Evolutionary conservation across 306 rosid genomes (phyloP).

Genomic region (Heteromeles arbutifolia): DNA sequence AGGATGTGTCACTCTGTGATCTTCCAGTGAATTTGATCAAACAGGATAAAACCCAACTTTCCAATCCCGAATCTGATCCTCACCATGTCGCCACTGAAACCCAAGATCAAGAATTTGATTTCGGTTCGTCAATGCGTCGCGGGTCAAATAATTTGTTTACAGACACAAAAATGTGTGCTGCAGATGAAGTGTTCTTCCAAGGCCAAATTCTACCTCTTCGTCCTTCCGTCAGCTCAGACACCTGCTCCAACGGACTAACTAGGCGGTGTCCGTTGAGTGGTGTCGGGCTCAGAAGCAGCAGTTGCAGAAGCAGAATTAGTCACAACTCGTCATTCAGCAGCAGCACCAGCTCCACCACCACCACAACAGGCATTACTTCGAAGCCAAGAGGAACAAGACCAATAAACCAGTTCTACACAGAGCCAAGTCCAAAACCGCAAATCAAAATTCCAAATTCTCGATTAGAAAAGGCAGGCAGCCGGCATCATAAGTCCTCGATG

Average conservation of each 20-base stretch:
- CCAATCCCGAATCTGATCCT: not conserved
- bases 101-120: constrained; percentile 55
- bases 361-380: constrained; percentile 10
- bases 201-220: constrained; percentile 76
- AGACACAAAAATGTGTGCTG: constrained; percentile 57
- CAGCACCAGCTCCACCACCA: constrained; percentile 30
- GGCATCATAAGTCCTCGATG: constrained; percentile 43
- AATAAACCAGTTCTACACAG: constrained; percentile 55
- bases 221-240: constrained; percentile 47
- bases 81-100: constrained; percentile 8
- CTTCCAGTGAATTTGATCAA: constrained; percentile 40
- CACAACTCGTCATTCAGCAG: constrained; percentile 37
- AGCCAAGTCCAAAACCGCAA: constrained; percentile 83
- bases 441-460: constrained; percentile 23
- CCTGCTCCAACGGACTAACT: constrained; percentile 2
- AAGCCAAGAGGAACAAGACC: constrained; percentile 19
- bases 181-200: constrained; percentile 72
- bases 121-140: constrained; percentile 29
- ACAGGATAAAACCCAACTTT: constrained; percentile 14
- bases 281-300: constrained; percentile 29
- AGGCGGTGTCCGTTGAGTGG: constrained; percentile 5
- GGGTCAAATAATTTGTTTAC: constrained; percentile 15
- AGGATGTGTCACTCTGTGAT: constrained; percentile 67
- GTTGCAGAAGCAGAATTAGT: constrained; percentile 37
- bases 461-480: constrained; percentile 22